Percentiles rank a stretch among this genome's conserved stretches.
These are phyloP conservation scores for Ophiognomonia clavigignenti-juglandacearum DNA, from an alignment of 2,329 filamentous ascomycete genomes.

Conservation along the genomic window DNA sequence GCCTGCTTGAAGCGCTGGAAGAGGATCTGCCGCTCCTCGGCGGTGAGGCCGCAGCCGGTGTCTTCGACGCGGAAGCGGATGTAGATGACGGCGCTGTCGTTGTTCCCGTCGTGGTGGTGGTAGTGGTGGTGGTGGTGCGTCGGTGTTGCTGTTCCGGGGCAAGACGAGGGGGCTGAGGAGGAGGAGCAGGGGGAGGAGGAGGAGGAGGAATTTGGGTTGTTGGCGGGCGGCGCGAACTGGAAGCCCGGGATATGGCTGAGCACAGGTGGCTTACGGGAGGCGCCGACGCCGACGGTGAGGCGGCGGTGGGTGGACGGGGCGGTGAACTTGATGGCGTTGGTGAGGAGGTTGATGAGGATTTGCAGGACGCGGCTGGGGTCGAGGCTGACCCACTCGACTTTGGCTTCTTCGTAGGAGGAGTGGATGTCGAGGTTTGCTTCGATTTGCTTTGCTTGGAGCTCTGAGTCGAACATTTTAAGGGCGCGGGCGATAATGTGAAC, in stretches of 20 bases:
- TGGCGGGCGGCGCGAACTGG: constrained; percentile 25
- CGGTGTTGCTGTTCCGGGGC: no score
- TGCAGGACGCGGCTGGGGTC: constrained; percentile 55
- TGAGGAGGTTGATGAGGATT: constrained; percentile 54
- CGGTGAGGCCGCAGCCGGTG: constrained; percentile 58
- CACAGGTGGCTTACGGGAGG: constrained; percentile 35
- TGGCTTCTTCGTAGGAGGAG: constrained; percentile 40
- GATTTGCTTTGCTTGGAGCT: constrained; percentile 51
- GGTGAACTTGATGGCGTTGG: constrained; percentile 60
- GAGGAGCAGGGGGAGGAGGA: no score
- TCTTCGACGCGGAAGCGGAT: constrained; percentile 55
- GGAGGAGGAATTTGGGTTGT: constrained; percentile 18
- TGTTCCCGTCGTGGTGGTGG: constrained; percentile 31
- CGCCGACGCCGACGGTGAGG: constrained; percentile 47
- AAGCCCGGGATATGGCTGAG: constrained; percentile 20
- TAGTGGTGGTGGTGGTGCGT: no score
- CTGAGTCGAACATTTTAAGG: constrained; percentile 55
- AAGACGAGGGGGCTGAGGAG: no score
- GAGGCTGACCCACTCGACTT: constrained; percentile 50
- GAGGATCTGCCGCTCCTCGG: constrained; percentile 58
- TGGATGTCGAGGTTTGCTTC: constrained; percentile 44
- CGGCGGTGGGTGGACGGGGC: constrained; percentile 23
- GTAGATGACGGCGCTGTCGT: constrained; percentile 29
- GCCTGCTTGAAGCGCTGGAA: constrained; percentile 67
- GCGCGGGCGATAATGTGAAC: constrained; percentile 46